Evolutionary conservation across 2,329 filamentous ascomycete genomes (phyloP), one percentile per base, ranked within the genome.

Genomic region (Ramichloridium luteum): DNA sequence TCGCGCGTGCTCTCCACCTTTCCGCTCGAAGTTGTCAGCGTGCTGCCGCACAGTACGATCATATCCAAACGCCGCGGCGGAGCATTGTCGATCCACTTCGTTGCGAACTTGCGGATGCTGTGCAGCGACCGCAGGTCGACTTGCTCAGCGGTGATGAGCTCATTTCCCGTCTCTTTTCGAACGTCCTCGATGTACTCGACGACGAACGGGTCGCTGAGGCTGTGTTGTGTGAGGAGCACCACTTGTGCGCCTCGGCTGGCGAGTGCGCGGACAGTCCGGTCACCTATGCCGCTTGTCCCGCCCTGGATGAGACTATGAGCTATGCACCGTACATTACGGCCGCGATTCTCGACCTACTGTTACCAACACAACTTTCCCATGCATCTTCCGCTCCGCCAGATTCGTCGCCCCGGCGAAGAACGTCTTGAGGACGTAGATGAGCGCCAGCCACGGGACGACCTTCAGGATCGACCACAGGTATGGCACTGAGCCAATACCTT

Each of bases 61-160:
- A 88, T 86, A 56, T 98, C 90, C 5, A 98, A 64, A 28, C 92
- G 69, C 35, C 92, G 70, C 6, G 86, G 83, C 3, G 90, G 88
- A 13, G 81, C 73, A 56, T 94, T 96, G 57, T 98, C 88, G 44
- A 98, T 84, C 88, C 92, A 98, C 62, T 84, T 88, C 0, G 90
- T 98, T 9, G 90, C 90, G 55, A 98, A 98, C 40, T 77, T 70
- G 23, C 90, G 80, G 47, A 98, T 78, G 55, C 82, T 92, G 55
- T 93, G 75, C n/a, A 98, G 65, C 11, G 80, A 88, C 9, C 78
- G 63, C 16, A 98, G 72, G 52, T 98, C 85, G 47, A 93, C 84
- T 59, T 93, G 82, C 57, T 98, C 90, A 37, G 90, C 85, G 49
- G 93, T 96, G 46, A 98, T 83, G 50, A 98, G 68, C 36, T 86